These are phyloP conservation scores for Lobosporangium transversale DNA, from an alignment of 192 early-diverging fungal species.

Conservation along the genomic window DNA sequence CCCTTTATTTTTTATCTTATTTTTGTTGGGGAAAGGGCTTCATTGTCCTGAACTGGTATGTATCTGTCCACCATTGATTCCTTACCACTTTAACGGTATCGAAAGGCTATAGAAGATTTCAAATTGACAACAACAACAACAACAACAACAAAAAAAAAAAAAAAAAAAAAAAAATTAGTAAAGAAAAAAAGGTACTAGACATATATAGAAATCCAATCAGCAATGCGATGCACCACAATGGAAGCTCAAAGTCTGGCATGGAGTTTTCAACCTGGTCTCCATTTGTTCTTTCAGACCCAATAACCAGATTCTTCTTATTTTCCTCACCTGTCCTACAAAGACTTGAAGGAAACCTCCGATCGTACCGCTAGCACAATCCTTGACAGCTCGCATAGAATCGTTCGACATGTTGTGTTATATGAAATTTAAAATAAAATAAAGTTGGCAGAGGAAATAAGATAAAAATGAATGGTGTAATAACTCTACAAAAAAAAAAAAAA, in stretches of 20 bases:
- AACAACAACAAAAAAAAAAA: not conserved
- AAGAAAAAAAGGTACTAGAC: too few relatives aligned
- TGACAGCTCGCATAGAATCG: slow-evolving; percentile 69
- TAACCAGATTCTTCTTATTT: not conserved
- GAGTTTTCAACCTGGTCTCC: too few relatives aligned
- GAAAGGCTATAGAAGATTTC: slow-evolving; percentile 63
- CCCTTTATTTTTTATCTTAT: too few relatives aligned
- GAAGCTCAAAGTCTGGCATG: too few relatives aligned
- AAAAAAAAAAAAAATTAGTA: not conserved
- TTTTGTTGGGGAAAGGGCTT: too few relatives aligned
- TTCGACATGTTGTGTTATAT: slow-evolving; percentile 37
- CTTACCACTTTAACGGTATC: slow-evolving; percentile 85
- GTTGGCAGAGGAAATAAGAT: slow-evolving; percentile 3
- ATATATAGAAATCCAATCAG: too few relatives aligned
- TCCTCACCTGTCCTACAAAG: slow-evolving; percentile 71
- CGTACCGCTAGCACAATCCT: slow-evolving; percentile 80
- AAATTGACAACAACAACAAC: slow-evolving; percentile 1
- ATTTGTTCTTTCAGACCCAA: too few relatives aligned
- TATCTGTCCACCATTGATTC: not conserved
- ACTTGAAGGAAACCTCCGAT: slow-evolving; percentile 83
- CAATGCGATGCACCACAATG: too few relatives aligned
- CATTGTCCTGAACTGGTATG: too few relatives aligned
- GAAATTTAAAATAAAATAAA: not conserved
- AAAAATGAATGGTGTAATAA: slow-evolving; percentile 2
- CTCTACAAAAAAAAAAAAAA: not conserved